Evolutionary conservation across 1,284 basidiomycete genomes (phyloP), one percentile per base, ranked within the genome.

Genomic region (Sanghuangporus sanghuang): DNA sequence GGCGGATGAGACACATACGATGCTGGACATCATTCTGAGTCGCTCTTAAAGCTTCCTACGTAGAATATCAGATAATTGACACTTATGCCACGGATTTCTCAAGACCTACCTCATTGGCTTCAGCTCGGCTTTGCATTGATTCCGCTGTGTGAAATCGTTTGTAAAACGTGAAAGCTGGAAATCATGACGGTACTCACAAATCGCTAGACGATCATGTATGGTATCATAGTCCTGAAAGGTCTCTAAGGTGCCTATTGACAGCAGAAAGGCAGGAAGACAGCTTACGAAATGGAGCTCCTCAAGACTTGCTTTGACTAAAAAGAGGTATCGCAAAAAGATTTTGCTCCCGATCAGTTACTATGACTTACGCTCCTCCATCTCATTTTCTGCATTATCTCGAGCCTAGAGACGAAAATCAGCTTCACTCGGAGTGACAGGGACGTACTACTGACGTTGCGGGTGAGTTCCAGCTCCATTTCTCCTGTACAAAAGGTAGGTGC

Each of bases 321-420:
- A 48, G 8, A 42, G 2, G 8, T 36, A 16, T 7, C 44, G 16
- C 21, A 18, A 46, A 18, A 7, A n/a, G 21, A n/a, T n/a, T 16
- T n/a, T n/a, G 44, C 8, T 7, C 16, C 16, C 16, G 44, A 7
- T 18, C 9, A 7, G 6, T 46, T 11, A 46, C 16, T 2, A 7
- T 46, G 16, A 46, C 44, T 46, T 46, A 46, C 44, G 44, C 16
- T 46, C 44, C 3, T 46, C 44, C 16, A 46, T 18, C 16, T 46
- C 44, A 16, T 40, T 54, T 57, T 62, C 53, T 11, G 55, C 61
- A 14, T 62, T 18, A 21, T 21, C 55, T 23, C 54, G 53, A 40
- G 61, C 54, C 61, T 54, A 14, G 12, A 38, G 32, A 38, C 16
- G 27, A 38, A 36, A 16, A 23, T 54, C 18, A 54, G 14, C 53